phyloP scores from a whole-genome alignment of 1,284 basidiomycete genomes.

The Schizophyllum commune region DNA sequence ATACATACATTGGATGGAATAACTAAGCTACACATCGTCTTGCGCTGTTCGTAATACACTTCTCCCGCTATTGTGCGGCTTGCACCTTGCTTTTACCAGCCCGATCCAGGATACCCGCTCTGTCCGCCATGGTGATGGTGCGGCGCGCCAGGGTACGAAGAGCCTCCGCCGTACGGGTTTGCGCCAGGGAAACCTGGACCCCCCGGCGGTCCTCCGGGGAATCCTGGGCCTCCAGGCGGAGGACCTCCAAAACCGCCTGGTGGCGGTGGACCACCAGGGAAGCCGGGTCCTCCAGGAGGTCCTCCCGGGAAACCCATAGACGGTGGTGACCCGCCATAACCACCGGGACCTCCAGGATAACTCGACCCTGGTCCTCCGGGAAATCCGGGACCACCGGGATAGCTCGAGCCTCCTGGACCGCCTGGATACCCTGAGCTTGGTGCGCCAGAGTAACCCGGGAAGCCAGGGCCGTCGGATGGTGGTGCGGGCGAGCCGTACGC shows the following conservation, averaged over 20 bases:
- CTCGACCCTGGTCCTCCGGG: slow-evolving; percentile 8
- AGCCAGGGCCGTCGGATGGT: slow-evolving; percentile 3
- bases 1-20: neutral
- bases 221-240: slow-evolving; percentile 8
- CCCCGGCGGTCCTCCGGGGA: slow-evolving; percentile 9
- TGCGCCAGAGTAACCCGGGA: slow-evolving; percentile 18
- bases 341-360: slow-evolving; percentile 6
- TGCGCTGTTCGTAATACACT: neutral
- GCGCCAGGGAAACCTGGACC: slow-evolving; percentile 23
- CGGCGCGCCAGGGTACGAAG: neutral
- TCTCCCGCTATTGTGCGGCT: neutral
- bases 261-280: slow-evolving; percentile 18
- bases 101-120: neutral
- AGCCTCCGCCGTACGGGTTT: slow-evolving; percentile 8
- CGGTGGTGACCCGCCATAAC: slow-evolving; percentile 8
- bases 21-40: neutral
- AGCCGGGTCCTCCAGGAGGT: slow-evolving; percentile 7
- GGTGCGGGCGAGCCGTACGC: slow-evolving; percentile 18
- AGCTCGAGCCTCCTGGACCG: slow-evolving; percentile 8
- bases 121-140: neutral
- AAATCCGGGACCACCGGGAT: slow-evolving; percentile 8
- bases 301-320: slow-evolving; percentile 5
- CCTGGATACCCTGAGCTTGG: slow-evolving; percentile 9
- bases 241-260: slow-evolving; percentile 7
- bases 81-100: neutral